A percentile compares a stretch with the other conserved stretches of the same genome.
Evolutionary conservation across 345 rosid species (phyloP).

Genomic region (Populus simonii): DNA sequence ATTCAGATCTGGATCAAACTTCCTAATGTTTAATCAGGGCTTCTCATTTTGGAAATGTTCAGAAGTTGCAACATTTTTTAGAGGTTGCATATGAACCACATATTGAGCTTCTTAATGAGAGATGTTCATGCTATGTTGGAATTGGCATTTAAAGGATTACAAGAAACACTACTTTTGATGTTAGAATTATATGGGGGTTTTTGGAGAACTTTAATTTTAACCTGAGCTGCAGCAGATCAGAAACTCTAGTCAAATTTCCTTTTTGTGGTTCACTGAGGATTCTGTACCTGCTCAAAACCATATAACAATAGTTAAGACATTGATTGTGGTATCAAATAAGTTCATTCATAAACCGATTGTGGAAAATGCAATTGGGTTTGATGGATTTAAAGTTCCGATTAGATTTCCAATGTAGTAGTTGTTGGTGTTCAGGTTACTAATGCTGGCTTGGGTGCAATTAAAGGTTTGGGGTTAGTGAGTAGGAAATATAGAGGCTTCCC

Average conservation of each 20-base stretch:
- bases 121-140: not conserved
- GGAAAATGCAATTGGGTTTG: not conserved
- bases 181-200: not conserved
- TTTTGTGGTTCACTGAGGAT: not conserved
- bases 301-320: not conserved
- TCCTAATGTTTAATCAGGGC: not conserved
- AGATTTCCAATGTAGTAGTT: not conserved
- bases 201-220: not conserved
- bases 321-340: not conserved
- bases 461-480: not conserved
- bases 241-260: not conserved
- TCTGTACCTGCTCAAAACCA: not conserved
- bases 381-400: not conserved
- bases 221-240: not conserved
- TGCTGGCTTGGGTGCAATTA: not conserved
- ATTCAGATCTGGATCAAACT: not conserved
- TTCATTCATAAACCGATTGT: not conserved
- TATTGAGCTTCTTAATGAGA: not conserved
- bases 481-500: not conserved
- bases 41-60: not conserved
- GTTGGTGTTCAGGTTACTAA: not conserved
- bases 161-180: not conserved
- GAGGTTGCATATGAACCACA: not conserved
- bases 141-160: not conserved
- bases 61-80: not conserved